Evolutionary conservation across 192 early-diverging fungal genomes (phyloP).

Genomic region (Funneliformis geosporum): DNA sequence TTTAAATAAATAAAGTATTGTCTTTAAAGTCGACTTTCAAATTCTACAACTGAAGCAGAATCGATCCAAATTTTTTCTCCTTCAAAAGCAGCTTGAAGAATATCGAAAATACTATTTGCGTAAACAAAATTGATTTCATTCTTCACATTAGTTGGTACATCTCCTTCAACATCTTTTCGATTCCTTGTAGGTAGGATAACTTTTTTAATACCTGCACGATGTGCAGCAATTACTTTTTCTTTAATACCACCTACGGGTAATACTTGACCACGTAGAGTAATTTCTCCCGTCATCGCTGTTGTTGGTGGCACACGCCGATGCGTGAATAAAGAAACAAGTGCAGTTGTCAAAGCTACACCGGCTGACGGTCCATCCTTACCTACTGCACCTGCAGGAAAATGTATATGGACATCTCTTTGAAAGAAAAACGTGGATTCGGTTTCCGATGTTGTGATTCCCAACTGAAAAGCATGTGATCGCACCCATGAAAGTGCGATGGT

Average conservation of each 20-base stretch:
- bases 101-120: constrained; percentile 64
- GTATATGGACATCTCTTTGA: constrained; percentile 80
- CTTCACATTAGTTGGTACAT: constrained; percentile 70
- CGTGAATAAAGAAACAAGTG: constrained; percentile 77
- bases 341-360: constrained; percentile 71
- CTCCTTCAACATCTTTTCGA: constrained; percentile 66
- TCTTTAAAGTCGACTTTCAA: constrained; percentile 41
- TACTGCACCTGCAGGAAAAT: constrained; percentile 77
- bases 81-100: constrained; percentile 61
- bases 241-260: constrained; percentile 85
- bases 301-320: constrained; percentile 53
- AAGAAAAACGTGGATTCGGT: constrained; percentile 52
- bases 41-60: constrained; percentile 24
- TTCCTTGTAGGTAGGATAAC: constrained; percentile 75
- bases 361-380: constrained; percentile 84
- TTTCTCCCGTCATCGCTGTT: constrained; percentile 85
- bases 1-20: neutral
- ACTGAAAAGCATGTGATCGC: constrained; percentile 61
- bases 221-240: constrained; percentile 84
- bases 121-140: constrained; percentile 72
- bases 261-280: constrained; percentile 80
- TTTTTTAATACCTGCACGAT: constrained; percentile 72
- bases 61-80: constrained; percentile 34
- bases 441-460: constrained; percentile 51
- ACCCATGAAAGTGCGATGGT: constrained; percentile 80